Evolutionary conservation across 202 grass and related monocot species (phyloP), one percentile per base, ranked within the genome.

Genomic region (Bolboschoenoplectus hybrid): DNA sequence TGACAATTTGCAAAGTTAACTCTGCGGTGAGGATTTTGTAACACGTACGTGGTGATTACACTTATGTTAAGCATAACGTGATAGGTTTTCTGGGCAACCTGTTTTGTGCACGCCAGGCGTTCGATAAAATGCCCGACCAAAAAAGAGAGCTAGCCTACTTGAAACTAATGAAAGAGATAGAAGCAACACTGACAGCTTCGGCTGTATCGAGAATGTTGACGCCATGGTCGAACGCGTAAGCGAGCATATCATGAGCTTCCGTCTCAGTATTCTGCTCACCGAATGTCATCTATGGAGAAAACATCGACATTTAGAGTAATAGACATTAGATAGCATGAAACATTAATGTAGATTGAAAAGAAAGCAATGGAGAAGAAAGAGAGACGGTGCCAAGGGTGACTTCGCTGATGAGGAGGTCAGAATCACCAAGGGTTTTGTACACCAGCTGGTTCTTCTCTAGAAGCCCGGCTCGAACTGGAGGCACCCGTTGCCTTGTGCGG

Each of bases 181-280:
- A 50, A 57, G 43, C 73, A 7, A 44, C 43, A 87, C 88, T 88
- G 36, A 98, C 95, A 51, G 87, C 88, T 88, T 98, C 95, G 0
- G 93, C 87, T 0, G 95, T 98, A 64, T 98, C 95, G 2, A 98
- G 56, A 7, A 84, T 89, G 89, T 98, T 98, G 71, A 98, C 36
- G 3, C 93, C 91, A 34, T 86, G 90, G 77, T 94, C 91, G 6
- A 92, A 86, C 40, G 95, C 88, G 86, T 88, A 98, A 46, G 87
- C 71, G 4, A 98, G 73, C 6, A 92, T 88, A 32, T 94, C 86
- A 56, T 98, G 93, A 9, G 95, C 89, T 90, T 98, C 95, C 88
- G 93, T 90, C 89, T 98, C 95, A 0, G 91, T 95, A 66, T 94
- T 98, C 89, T 98, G 95, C 83, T 98, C 84, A 20, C 95, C 93